Conservation (phyloP, 495 filamentous ascomycete genomes). For the Podospora pseudopauciseta region DNA sequence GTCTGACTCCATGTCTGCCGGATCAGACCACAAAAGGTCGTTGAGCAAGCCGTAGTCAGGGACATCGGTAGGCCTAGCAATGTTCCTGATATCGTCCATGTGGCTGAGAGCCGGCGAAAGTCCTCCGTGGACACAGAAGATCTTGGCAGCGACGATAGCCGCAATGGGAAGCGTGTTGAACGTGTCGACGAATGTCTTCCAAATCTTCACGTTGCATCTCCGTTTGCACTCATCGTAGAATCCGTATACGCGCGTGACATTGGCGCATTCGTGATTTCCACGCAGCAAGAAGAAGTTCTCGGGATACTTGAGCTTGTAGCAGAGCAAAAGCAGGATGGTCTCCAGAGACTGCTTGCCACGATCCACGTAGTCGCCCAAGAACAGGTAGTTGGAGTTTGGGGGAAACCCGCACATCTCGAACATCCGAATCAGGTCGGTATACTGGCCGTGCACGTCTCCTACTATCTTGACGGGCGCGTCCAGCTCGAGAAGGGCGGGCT, state of each 20-base stretch:
- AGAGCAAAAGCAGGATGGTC: conserved; percentile 91
- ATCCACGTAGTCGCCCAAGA: conserved; percentile 97
- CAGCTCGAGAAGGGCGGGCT: conserved; percentile 88
- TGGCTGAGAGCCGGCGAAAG: conserved; percentile 88
- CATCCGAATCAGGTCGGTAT: conserved; percentile 93
- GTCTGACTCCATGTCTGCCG: conserved; percentile 94
- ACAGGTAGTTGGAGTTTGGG: conserved; percentile 88
- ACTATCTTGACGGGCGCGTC: conserved; percentile 98
- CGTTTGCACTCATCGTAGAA: conserved; percentile 99
- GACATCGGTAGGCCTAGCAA: conserved; percentile 93
- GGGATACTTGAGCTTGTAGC: conserved; percentile 98
- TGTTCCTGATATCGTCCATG: conserved; percentile 98
- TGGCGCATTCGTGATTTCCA: conserved; percentile 98
- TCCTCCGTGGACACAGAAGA: conserved; percentile 97
- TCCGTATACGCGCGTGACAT: conserved; percentile 96
- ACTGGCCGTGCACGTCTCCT: conserved; percentile 96
- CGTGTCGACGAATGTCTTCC: conserved; percentile 98
- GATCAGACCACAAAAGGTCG: conserved; percentile 96
- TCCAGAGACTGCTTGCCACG: conserved; percentile 96
- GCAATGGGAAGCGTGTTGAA: conserved; percentile 97
- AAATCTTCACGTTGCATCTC: conserved; percentile 95
- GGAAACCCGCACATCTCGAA: conserved; percentile 99
- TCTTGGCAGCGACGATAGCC: conserved; percentile 94
- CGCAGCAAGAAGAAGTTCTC: conserved; percentile 98
- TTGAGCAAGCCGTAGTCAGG: conserved; percentile 96